A percentile compares a stretch with the other conserved stretches of the same genome.
These are phyloP conservation scores for Herpetomonas tarakana DNA, from an alignment of 208 protist species.

Conservation along the genomic window DNA sequence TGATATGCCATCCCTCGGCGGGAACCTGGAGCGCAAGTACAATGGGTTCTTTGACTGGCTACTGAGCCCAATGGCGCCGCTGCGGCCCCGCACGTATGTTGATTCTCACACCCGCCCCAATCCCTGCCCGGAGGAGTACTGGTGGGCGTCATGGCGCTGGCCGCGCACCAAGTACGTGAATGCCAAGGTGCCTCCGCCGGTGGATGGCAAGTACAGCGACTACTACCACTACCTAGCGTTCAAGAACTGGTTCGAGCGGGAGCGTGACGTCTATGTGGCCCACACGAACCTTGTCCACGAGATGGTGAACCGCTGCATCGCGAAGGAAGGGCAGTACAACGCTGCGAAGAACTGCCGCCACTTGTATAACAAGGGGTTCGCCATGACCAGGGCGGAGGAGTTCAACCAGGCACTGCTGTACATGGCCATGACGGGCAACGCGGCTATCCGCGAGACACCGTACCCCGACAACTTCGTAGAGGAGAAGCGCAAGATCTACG, in stretches of 20 bases:
- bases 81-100: constrained; percentile 68
- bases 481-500: constrained; percentile 86
- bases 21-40: constrained; percentile 47
- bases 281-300: constrained; percentile 76
- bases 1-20: constrained; percentile 57
- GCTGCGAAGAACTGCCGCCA: constrained; percentile 86
- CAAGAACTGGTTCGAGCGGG: constrained; percentile 77
- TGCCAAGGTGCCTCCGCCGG: constrained; percentile 74
- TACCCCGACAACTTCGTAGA: constrained; percentile 83
- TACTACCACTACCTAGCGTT: constrained; percentile 86
- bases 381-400: constrained; percentile 83
- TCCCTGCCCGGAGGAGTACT: constrained; percentile 83
- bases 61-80: constrained; percentile 41
- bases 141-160: constrained; percentile 80
- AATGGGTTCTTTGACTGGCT: constrained; percentile 54
- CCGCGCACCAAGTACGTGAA: constrained; percentile 80
- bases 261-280: constrained; percentile 80
- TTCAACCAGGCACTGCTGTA: constrained; percentile 80
- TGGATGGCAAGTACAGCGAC: constrained; percentile 76
- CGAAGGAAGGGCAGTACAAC: constrained; percentile 87
- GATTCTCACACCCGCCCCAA: constrained; percentile 74
- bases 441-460: constrained; percentile 80
- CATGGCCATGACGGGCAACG: constrained; percentile 85
- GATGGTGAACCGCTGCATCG: constrained; percentile 65
- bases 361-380: constrained; percentile 74